A percentile compares a stretch with the other conserved stretches of the same genome.
Conservation (phyloP, 371 early-diverging fungal genomes). For the Apophysomyces variabilis region DNA sequence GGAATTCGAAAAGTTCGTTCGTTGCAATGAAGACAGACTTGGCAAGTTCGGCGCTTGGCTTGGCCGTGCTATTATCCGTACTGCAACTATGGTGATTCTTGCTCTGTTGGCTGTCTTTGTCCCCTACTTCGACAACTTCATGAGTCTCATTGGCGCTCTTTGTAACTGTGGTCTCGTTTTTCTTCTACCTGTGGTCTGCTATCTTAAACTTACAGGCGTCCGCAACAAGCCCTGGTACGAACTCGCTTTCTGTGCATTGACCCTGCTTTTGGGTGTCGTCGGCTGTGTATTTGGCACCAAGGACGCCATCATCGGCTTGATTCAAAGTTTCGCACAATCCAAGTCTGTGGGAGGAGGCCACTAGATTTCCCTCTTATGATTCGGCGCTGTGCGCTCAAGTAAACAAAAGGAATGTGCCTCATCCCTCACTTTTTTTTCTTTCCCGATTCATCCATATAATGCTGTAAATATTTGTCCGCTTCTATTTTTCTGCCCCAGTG, state of each 20-base stretch:
- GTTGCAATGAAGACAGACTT: slow-evolving; percentile 36
- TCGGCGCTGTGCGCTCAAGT: slow-evolving; percentile 1
- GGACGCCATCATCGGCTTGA: slow-evolving; percentile 46
- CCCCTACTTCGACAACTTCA: slow-evolving; percentile 76
- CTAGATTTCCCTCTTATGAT: background rate
- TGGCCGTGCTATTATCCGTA: slow-evolving; percentile 57
- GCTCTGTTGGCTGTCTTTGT: slow-evolving; percentile 60
- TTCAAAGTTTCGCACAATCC: background rate
- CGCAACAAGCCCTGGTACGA: slow-evolving; percentile 49
- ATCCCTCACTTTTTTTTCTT: too few relatives aligned
- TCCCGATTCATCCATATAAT: too few relatives aligned
- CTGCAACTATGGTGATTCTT: slow-evolving; percentile 51
- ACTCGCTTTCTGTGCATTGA: slow-evolving; percentile 58
- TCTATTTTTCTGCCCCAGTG: too few relatives aligned
- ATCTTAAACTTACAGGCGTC: slow-evolving; percentile 64
- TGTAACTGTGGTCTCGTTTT: slow-evolving; percentile 74
- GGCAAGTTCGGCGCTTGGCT: slow-evolving; percentile 51
- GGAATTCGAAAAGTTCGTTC: slow-evolving; percentile 66
- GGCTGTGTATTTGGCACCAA: slow-evolving; percentile 68
- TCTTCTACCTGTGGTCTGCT: slow-evolving; percentile 70
- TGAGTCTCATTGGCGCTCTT: slow-evolving; percentile 75
- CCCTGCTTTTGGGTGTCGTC: slow-evolving; percentile 61
- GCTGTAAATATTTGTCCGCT: too few relatives aligned
- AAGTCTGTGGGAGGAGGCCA: background rate
- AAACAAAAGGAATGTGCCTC: too few relatives aligned